phyloP scores from a whole-genome alignment of 2,329 filamentous ascomycete species.

The Pyricularia grisea region DNA sequence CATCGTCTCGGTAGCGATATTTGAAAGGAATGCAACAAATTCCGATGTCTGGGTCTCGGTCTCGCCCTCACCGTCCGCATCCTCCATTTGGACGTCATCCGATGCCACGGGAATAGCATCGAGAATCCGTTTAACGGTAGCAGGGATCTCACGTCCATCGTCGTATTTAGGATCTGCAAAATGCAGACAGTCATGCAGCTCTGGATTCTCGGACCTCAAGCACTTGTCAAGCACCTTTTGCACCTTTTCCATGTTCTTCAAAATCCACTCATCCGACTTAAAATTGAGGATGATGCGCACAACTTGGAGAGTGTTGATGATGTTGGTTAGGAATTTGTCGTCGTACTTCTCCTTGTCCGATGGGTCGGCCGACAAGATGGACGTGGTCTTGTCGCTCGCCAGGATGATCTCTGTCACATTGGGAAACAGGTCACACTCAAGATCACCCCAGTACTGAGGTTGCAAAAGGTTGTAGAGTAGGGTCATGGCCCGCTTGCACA shows the following conservation, averaged over 20 bases:
- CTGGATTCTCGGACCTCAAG: slow-evolving; percentile 77
- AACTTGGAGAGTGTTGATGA: slow-evolving; percentile 90
- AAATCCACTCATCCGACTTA: slow-evolving; percentile 85
- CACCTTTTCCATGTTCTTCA: slow-evolving; percentile 64
- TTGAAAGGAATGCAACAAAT: slow-evolving; percentile 74
- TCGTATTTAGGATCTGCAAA: slow-evolving; percentile 60
- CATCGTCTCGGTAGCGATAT: slow-evolving; percentile 80
- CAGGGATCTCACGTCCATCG: slow-evolving; percentile 60
- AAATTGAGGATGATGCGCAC: slow-evolving; percentile 81
- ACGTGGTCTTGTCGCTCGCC: slow-evolving; percentile 65
- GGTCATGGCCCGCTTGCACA: slow-evolving; percentile 75
- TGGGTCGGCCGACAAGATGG: slow-evolving; percentile 48
- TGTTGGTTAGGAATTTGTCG: slow-evolving; percentile 74
- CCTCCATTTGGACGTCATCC: slow-evolving; percentile 63
- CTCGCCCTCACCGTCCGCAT: slow-evolving; percentile 76
- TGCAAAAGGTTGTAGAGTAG: slow-evolving; percentile 79
- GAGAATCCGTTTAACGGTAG: slow-evolving; percentile 72
- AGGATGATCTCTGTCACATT: slow-evolving; percentile 84
- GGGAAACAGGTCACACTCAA: slow-evolving; percentile 84
- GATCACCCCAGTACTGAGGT: slow-evolving; percentile 80
- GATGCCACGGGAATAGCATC: slow-evolving; percentile 60
- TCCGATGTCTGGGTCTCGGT: slow-evolving; percentile 75
- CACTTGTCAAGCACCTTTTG: slow-evolving; percentile 88
- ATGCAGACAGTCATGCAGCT: slow-evolving; percentile 90
- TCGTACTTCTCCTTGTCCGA: slow-evolving; percentile 64